Evolutionary conservation across 768 basidiomycete species (phyloP).

Genomic region (Auricularia cornea): DNA sequence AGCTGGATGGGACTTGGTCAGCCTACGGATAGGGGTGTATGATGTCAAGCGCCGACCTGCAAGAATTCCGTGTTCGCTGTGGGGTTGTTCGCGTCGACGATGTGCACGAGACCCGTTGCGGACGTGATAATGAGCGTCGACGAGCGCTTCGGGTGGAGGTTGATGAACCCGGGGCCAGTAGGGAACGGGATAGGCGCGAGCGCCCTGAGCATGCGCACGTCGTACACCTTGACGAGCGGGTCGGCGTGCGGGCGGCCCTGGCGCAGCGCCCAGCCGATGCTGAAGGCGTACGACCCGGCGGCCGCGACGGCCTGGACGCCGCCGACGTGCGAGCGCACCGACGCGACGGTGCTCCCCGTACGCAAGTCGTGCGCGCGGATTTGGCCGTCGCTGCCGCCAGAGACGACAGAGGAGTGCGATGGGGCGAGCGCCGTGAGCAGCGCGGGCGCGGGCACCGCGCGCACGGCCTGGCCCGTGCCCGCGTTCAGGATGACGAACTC

Average conservation of each 20-base stretch:
- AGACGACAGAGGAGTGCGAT: slow-evolving; percentile 54
- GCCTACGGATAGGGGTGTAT: not conserved
- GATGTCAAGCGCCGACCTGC: no score
- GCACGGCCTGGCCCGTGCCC: slow-evolving; percentile 56
- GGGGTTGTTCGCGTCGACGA: slow-evolving; percentile 72
- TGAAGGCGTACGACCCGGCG: slow-evolving; percentile 72
- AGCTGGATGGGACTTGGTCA: slow-evolving; percentile 17
- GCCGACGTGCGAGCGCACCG: slow-evolving; percentile 70
- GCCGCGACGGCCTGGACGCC: slow-evolving; percentile 78
- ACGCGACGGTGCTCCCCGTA: slow-evolving; percentile 43
- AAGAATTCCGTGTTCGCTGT: slow-evolving; percentile 59
- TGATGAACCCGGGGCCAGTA: slow-evolving; percentile 78
- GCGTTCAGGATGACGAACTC: slow-evolving; percentile 67
- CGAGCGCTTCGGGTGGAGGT: slow-evolving; percentile 65
- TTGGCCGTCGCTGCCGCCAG: slow-evolving; percentile 66
- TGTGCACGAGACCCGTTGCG: slow-evolving; percentile 72
- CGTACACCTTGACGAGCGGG: slow-evolving; percentile 88
- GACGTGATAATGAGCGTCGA: slow-evolving; percentile 71
- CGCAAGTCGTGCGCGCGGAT: slow-evolving; percentile 66
- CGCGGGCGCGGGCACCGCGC: slow-evolving; percentile 49
- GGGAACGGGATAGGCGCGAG: slow-evolving; percentile 84
- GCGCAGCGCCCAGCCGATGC: slow-evolving; percentile 81
- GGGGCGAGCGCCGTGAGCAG: slow-evolving; percentile 57
- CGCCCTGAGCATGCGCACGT: slow-evolving; percentile 73
- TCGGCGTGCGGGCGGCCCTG: slow-evolving; percentile 84